These are phyloP conservation scores for Furculomyces boomerangus DNA, from an alignment of 371 early-diverging fungal genomes.

Conservation along the genomic window DNA sequence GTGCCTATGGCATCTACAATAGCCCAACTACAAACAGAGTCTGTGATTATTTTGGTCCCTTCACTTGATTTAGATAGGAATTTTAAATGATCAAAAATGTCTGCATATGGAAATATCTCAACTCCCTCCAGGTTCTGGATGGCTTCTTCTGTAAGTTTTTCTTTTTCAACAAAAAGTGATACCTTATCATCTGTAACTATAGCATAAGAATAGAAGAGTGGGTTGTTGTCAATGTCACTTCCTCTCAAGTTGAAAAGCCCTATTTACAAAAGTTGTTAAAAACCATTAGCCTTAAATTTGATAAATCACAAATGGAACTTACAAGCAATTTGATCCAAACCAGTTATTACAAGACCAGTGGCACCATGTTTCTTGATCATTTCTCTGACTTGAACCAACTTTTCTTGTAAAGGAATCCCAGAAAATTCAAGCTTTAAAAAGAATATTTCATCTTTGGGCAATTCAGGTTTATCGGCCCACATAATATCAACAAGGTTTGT, in stretches of 20 bases:
- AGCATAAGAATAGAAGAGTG: conserved; percentile 92
- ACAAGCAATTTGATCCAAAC: conserved; percentile 79
- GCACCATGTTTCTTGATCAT: conserved; percentile 33
- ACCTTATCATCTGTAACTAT: conserved; percentile 46
- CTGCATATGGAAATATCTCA: conserved; percentile 48
- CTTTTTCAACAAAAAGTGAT: conserved; percentile 60
- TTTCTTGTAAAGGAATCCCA: conserved; percentile 33
- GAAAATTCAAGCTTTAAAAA: conserved; percentile 50
- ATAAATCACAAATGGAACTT: too few relatives aligned
- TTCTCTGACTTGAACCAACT: conserved; percentile 38
- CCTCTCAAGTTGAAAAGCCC: conserved; percentile 97
- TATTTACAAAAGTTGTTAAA: background rate
- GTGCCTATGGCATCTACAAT: conserved; percentile 33
- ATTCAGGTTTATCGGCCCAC: conserved; percentile 53
- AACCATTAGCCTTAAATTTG: too few relatives aligned
- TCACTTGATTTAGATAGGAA: conserved; percentile 12
- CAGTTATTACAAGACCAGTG: conserved; percentile 61
- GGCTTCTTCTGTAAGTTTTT: conserved; percentile 45
- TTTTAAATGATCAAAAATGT: conserved; percentile 57
- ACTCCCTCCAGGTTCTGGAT: conserved; percentile 45
- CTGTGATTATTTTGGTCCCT: conserved; percentile 31
- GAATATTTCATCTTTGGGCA: conserved; percentile 41
- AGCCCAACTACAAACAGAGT: conserved; percentile 45
- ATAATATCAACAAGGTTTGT: conserved; percentile 61
- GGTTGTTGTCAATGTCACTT: conserved; percentile 92